Conservation (phyloP, 2,329 filamentous ascomycete species). For the Aspergillus ochraceoroseus region DNA sequence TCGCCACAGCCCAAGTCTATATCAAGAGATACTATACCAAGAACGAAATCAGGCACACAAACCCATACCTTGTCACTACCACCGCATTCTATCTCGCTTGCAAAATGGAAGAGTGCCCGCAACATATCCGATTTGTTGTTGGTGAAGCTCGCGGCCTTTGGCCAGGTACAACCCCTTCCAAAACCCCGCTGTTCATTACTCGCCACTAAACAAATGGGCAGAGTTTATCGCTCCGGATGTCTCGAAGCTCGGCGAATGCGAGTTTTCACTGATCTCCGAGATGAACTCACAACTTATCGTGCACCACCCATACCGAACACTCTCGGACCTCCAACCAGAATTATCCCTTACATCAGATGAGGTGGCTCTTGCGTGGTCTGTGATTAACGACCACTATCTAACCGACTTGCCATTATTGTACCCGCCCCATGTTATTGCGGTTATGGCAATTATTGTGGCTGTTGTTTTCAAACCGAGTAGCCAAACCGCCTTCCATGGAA, state of each 20-base stretch:
- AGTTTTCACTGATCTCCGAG: conserved; percentile 87
- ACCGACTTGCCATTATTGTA: conserved; percentile 84
- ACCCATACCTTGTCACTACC: conserved; percentile 87
- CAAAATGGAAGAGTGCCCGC: conserved; percentile 96
- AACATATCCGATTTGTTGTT: conserved; percentile 88
- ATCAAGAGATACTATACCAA: conserved; percentile 89
- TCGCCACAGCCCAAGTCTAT: conserved; percentile 92
- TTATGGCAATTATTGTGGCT: conserved; percentile 77
- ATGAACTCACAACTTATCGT: conserved; percentile 85
- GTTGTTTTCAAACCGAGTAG: conserved; percentile 69
- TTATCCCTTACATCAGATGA: conserved; percentile 74
- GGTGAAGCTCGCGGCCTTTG: conserved; percentile 80
- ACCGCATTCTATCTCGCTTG: conserved; percentile 92
- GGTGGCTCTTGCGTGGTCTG: conserved; percentile 67
- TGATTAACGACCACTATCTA: conserved; percentile 89
- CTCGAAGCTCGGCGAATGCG: conserved; percentile 83
- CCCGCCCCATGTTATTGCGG: conserved; percentile 80
- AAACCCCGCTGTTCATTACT: not conserved
- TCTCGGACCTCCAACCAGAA: conserved; percentile 65
- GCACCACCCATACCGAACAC: conserved; percentile 82
- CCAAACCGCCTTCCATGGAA: conserved; percentile 37
- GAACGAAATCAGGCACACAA: conserved; percentile 86
- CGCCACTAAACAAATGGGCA: conserved; percentile 25
- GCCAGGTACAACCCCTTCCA: conserved; percentile 53
- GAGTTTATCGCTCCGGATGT: conserved; percentile 72